phyloP scores from a whole-genome alignment of 176 grass and related monocot species.

The Areca catechu region DNA sequence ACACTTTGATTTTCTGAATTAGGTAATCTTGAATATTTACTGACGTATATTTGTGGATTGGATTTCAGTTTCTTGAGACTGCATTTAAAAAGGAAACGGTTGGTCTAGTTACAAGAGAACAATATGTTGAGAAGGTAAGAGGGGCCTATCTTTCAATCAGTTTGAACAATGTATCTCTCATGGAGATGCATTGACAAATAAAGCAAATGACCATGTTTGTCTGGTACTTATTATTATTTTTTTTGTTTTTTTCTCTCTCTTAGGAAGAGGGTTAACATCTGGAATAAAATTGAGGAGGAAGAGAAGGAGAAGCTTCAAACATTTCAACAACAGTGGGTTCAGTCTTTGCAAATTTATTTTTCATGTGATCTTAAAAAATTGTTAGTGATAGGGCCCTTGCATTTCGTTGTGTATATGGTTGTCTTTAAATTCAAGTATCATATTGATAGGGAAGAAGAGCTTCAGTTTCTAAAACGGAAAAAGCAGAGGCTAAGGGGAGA shows the following conservation, averaged over 20 bases:
- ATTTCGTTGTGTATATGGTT: background rate
- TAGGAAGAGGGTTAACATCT: conserved; percentile 78
- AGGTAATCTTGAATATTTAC: no score
- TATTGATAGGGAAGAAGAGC: conserved; percentile 64
- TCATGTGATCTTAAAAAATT: no score
- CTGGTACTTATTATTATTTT: no score
- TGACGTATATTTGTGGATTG: background rate
- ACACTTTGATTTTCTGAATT: no score
- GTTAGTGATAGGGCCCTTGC: no score
- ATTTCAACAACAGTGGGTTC: conserved; percentile 79
- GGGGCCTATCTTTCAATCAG: no score
- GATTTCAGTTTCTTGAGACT: conserved; percentile 82
- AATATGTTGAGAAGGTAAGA: conserved; percentile 98
- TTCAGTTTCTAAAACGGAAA: conserved; percentile 89
- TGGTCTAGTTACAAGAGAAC: conserved; percentile 92
- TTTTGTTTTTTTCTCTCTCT: background rate
- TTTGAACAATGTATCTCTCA: no score
- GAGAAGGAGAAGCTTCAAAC: conserved; percentile 99
- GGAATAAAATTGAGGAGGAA: conserved; percentile 88
- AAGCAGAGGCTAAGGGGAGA: conserved; percentile 82
- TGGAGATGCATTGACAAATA: no score
- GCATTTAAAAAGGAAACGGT: conserved; percentile 99
- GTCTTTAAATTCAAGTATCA: no score
- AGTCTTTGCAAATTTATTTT: conserved; percentile 6
- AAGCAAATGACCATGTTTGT: no score